Evolutionary conservation across 768 basidiomycete genomes (phyloP).

Genomic region (Pleurotus giganteus): DNA sequence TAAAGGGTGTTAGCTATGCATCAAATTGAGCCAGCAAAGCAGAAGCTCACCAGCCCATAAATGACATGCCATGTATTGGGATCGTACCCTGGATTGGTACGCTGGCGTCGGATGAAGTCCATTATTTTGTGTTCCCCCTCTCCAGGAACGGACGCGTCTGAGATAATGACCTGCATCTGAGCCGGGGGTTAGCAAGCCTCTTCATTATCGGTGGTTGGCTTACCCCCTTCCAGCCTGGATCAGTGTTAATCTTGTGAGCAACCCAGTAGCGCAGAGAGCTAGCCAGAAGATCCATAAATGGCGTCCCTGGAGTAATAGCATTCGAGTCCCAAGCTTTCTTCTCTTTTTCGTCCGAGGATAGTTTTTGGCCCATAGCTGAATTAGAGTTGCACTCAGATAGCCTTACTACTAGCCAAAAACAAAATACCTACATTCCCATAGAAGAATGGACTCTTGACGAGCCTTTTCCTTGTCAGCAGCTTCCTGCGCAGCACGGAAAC

Average conservation of each 20-base stretch:
- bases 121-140: conserved; percentile 99
- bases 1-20: conserved; percentile 24
- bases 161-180: conserved; percentile 93
- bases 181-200: background rate
- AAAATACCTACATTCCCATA: conserved; percentile 73
- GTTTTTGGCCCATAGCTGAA: conserved; percentile 90
- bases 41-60: conserved; percentile 79
- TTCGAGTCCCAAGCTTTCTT: conserved; percentile 96
- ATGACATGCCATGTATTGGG: conserved; percentile 96
- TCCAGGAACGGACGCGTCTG: conserved; percentile 95
- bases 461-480: conserved; percentile 93
- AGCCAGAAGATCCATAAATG: conserved; percentile 95
- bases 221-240: conserved; percentile 94
- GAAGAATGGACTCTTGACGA: conserved; percentile 71
- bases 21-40: background rate
- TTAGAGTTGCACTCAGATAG: conserved; percentile 3
- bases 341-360: conserved; percentile 78
- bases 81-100: conserved; percentile 85
- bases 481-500: conserved; percentile 94
- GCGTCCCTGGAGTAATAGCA: conserved; percentile 98
- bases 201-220: conserved; percentile 20
- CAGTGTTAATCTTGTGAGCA: conserved; percentile 89
- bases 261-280: conserved; percentile 94
- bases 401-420: background rate
- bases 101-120: conserved; percentile 94